Base-by-base conservation (phyloP, 495 filamentous ascomycete species). In the Talaromyces thailandensis region DNA sequence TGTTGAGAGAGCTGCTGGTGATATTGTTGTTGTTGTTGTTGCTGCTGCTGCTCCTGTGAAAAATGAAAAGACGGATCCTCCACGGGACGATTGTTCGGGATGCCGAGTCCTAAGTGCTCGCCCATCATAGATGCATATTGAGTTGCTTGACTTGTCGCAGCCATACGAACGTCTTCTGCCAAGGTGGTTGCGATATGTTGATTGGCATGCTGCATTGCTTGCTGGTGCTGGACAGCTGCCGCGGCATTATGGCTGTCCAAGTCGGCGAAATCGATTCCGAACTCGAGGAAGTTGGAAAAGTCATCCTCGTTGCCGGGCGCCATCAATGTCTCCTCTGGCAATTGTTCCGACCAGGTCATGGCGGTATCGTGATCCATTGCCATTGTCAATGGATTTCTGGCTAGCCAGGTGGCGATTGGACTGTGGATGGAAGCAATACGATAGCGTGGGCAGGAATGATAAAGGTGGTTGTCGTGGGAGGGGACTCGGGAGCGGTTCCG, bases 211-310 rank as follows among this genome's bases (percentile, higher is more conserved):
- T 70, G 65, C 52, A 72, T 63, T 48, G 68, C 58, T 56, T 74
- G 73, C 35, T 73, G 68, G 35, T 67, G 69, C 58, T 72, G 69
- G 56, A 60, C 58, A 14, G 58, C 31, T 11, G 58, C 31, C 0
- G 67, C 63, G 68, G 73, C 70, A 64, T 70, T 72, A 64, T 78
- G 76, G 69, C 69, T 71, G 48, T 81, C 79, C 31, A 80, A 68
- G 61, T 78, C 73, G 67, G 77, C 35, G 59, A 82, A 83, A 21
- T 76, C 76, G 69, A 79, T 79, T 50, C 77, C 76, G 70, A 81
- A 82, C 61, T 82, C 79, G 62, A 83, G 76, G 62, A 82, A 81
- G 60, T 75, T 79, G 68, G 78, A 74, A 67, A 83, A 83, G 53
- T 83, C 81, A 64, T 82, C 79, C 11, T 82, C 77, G 26, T 65